These are phyloP conservation scores for Epichloe typhina DNA, from an alignment of 2,329 filamentous ascomycete species.

Conservation along the genomic window DNA sequence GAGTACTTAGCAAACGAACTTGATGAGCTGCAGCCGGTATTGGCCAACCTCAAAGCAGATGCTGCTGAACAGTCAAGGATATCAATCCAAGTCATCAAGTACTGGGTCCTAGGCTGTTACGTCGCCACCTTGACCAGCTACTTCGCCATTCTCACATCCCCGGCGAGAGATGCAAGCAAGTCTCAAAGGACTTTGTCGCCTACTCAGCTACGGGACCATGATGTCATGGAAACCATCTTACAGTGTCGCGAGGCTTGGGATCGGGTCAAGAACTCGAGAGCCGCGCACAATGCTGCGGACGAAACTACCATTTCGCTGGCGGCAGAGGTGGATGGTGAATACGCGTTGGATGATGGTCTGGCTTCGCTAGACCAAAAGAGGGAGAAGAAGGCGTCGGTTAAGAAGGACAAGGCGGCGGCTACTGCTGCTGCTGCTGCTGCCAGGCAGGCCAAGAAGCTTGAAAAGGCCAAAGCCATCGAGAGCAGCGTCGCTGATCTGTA, in stretches of 20 bases:
- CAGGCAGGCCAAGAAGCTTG: constrained; percentile 29
- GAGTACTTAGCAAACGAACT: constrained; percentile 76
- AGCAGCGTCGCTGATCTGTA: constrained; percentile 59
- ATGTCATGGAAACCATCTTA: constrained; percentile 76
- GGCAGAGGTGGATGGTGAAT: constrained; percentile 13
- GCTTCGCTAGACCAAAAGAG: constrained; percentile 13
- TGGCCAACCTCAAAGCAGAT: constrained; percentile 44
- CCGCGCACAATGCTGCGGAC: constrained; percentile 27
- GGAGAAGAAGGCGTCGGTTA: constrained; percentile 16
- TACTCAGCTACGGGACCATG: constrained; percentile 73
- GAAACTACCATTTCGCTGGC: constrained; percentile 8
- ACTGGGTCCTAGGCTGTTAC: constrained; percentile 73
- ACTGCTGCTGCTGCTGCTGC: constrained; percentile 11
- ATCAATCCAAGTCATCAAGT: constrained; percentile 55
- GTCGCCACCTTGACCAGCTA: constrained; percentile 83
- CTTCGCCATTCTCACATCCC: constrained; percentile 82
- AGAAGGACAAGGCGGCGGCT: constrained; percentile 22
- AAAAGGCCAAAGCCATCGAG: constrained; percentile 49
- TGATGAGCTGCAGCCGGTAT: constrained; percentile 51
- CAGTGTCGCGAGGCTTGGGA: constrained; percentile 73
- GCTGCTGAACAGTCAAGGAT: constrained; percentile 38
- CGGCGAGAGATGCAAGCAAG: constrained; percentile 45
- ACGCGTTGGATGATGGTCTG: constrained; percentile 9
- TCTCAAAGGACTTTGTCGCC: constrained; percentile 53
- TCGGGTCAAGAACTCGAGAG: constrained; percentile 52